phyloP scores from a whole-genome alignment of 140 eudicot species.

The Senecio squalidus region DNA sequence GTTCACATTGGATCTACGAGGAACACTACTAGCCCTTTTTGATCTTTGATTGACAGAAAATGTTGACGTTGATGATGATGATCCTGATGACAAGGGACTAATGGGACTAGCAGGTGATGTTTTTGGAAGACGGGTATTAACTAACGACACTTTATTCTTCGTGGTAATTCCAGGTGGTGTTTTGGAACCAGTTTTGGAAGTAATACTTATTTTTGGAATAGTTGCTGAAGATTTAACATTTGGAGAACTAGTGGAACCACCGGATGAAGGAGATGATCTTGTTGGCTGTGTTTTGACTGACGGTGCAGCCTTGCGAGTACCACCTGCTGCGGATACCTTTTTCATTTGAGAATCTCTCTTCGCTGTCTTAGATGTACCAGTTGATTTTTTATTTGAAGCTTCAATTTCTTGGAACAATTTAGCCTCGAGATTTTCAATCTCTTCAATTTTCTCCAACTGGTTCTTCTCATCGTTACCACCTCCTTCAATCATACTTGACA shows the following conservation, averaged over 20 bases:
- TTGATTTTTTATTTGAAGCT: slow-evolving; percentile 62
- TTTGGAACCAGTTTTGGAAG: slow-evolving; percentile 14
- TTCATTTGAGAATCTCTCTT: slow-evolving; percentile 15
- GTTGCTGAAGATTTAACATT: slow-evolving; percentile 14
- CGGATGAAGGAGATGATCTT: slow-evolving; percentile 7
- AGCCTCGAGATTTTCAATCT: slow-evolving; percentile 51
- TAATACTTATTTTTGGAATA: neutral
- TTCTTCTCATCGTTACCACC: slow-evolving; percentile 25
- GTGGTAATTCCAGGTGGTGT: slow-evolving; percentile 14
- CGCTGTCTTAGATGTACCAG: slow-evolving; percentile 21
- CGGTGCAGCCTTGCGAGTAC: neutral
- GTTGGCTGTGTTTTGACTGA: slow-evolving; percentile 10
- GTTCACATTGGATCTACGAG: slow-evolving; percentile 13
- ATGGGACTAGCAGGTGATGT: slow-evolving; percentile 24
- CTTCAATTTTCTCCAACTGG: slow-evolving; percentile 43
- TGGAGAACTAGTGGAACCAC: no score
- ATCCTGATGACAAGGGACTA: slow-evolving; percentile 24
- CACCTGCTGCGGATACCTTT: neutral
- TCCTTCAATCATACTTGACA: slow-evolving; percentile 74
- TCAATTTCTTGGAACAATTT: slow-evolving; percentile 66
- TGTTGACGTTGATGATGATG: slow-evolving; percentile 8
- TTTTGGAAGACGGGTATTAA: slow-evolving; percentile 12
- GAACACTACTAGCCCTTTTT: slow-evolving; percentile 6
- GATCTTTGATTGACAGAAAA: slow-evolving; percentile 8
- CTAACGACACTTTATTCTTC: slow-evolving; percentile 6